A percentile compares a stretch with the other conserved stretches of the same genome.
Conservation (phyloP, 768 basidiomycete genomes). For the Podaxis sp. region DNA sequence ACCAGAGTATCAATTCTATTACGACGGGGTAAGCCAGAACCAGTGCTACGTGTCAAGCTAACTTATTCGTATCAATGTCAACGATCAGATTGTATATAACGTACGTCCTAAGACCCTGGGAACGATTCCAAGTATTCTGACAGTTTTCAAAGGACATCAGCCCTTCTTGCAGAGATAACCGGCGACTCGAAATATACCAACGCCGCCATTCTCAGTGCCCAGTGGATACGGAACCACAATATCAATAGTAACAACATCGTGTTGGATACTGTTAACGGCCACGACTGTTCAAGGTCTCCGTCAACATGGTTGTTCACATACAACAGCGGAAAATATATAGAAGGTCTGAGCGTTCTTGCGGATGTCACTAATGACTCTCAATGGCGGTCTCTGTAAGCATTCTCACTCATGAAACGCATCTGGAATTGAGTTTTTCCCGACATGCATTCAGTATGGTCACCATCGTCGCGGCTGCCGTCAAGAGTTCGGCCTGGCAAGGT, state of each 20-base stretch:
- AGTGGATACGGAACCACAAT: conserved; percentile 49
- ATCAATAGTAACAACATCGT: conserved; percentile 41
- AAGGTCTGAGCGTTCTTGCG: conserved; percentile 47
- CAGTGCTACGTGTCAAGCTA: neutral
- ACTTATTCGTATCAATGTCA: neutral
- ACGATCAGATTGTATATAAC: conserved; percentile 37
- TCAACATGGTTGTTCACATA: conserved; percentile 52
- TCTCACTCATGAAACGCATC: conserved; percentile 1
- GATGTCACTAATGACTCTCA: conserved; percentile 40
- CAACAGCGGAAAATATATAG: conserved; percentile 54
- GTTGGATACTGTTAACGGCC: conserved; percentile 46
- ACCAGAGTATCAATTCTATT: conserved; percentile 47
- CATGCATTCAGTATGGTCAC: conserved; percentile 19
- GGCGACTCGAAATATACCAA: conserved; percentile 42
- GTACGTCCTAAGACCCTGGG: conserved; percentile 23
- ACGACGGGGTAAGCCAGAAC: conserved; percentile 43
- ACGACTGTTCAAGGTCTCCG: conserved; percentile 47
- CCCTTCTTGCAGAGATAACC: conserved; percentile 48
- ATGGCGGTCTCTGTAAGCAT: conserved; percentile 42
- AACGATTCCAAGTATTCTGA: neutral
- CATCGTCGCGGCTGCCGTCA: conserved; percentile 39
- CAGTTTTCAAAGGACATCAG: conserved; percentile 38
- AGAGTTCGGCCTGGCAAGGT: conserved; percentile 47
- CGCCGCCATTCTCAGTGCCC: conserved; percentile 45
- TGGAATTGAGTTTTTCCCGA: neutral